Evolutionary conservation across 129 eudicot species (phyloP).

Genomic region (Artemisia tridentata): DNA sequence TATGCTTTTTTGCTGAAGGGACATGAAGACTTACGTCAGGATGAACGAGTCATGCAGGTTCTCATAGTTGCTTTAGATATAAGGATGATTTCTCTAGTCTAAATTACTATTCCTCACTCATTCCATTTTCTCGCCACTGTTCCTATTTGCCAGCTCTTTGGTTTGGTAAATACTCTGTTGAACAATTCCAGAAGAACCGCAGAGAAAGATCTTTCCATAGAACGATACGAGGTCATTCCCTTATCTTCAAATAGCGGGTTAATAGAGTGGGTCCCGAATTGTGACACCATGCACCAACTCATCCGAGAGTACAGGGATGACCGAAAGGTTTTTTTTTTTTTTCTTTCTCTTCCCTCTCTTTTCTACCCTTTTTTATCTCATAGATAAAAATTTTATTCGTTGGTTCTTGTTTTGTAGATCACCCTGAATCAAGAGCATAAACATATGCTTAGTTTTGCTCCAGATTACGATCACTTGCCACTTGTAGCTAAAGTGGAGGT

Average conservation of each 20-base stretch:
- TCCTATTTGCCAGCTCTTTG: slow-evolving; percentile 66
- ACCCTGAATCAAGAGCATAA: slow-evolving; percentile 91
- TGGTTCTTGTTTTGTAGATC: slow-evolving; percentile 49
- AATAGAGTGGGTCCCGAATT: slow-evolving; percentile 95
- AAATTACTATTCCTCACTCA: neutral
- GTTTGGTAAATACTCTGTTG: slow-evolving; percentile 92
- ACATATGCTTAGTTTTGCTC: slow-evolving; percentile 86
- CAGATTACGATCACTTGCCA: slow-evolving; percentile 92
- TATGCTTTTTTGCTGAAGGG: slow-evolving; percentile 96
- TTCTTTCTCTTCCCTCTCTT: neutral
- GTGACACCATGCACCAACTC: slow-evolving; percentile 96
- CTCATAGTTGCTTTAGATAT: neutral
- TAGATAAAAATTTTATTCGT: neutral
- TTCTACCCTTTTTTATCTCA: no score
- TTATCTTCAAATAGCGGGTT: slow-evolving; percentile 95
- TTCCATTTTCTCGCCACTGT: neutral
- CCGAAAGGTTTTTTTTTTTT: slow-evolving; percentile 53
- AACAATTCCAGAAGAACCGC: slow-evolving; percentile 85
- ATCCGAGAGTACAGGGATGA: slow-evolving; percentile 97
- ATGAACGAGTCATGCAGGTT: slow-evolving; percentile 99
- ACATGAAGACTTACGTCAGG: slow-evolving; percentile 97
- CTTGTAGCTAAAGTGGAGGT: slow-evolving; percentile 96
- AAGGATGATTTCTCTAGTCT: neutral
- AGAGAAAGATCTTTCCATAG: slow-evolving; percentile 87
- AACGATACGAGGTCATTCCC: slow-evolving; percentile 87